phyloP scores from a whole-genome alignment of 2,329 filamentous ascomycete species.

The Pseudogymnoascus sp. region DNA sequence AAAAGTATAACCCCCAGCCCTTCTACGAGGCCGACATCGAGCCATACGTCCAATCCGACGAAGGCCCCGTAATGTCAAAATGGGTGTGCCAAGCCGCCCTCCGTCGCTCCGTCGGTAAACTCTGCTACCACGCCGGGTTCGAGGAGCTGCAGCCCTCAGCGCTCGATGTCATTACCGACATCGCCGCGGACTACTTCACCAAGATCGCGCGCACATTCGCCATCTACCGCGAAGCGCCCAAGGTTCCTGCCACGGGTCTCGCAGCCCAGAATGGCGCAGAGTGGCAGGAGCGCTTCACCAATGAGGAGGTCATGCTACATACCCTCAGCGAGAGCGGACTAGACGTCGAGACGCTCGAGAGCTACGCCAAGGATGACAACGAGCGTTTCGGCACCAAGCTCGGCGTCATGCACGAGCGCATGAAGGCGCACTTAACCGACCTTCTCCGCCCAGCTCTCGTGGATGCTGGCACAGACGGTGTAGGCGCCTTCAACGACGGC shows the following conservation, averaged over 20 bases:
- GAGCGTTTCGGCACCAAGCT: slow-evolving; percentile 76
- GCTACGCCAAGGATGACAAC: slow-evolving; percentile 88
- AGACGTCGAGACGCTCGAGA: slow-evolving; percentile 71
- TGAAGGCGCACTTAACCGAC: slow-evolving; percentile 89
- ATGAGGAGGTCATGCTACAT: slow-evolving; percentile 82
- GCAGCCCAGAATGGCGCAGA: slow-evolving; percentile 29
- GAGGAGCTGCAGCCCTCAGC: slow-evolving; percentile 96
- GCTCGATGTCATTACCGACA: slow-evolving; percentile 79
- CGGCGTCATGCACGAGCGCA: slow-evolving; percentile 78
- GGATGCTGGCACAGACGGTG: slow-evolving; percentile 74
- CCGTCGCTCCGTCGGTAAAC: slow-evolving; percentile 84
- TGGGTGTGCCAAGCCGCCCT: slow-evolving; percentile 75
- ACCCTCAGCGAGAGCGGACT: slow-evolving; percentile 76
- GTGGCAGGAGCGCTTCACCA: slow-evolving; percentile 62
- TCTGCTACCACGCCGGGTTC: slow-evolving; percentile 93
- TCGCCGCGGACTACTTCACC: slow-evolving; percentile 81
- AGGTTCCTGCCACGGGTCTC: slow-evolving; percentile 47
- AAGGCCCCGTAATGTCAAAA: slow-evolving; percentile 78
- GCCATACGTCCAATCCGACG: slow-evolving; percentile 80
- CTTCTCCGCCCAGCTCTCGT: slow-evolving; percentile 81
- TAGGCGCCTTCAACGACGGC: slow-evolving; percentile 86
- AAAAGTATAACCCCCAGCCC: slow-evolving; percentile 85
- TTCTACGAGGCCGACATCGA: slow-evolving; percentile 82
- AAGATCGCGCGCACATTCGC: slow-evolving; percentile 75
- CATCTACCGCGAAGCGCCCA: slow-evolving; percentile 75